Conservation (phyloP, 164 flowering plant species). For the Berberis vulgaris region DNA sequence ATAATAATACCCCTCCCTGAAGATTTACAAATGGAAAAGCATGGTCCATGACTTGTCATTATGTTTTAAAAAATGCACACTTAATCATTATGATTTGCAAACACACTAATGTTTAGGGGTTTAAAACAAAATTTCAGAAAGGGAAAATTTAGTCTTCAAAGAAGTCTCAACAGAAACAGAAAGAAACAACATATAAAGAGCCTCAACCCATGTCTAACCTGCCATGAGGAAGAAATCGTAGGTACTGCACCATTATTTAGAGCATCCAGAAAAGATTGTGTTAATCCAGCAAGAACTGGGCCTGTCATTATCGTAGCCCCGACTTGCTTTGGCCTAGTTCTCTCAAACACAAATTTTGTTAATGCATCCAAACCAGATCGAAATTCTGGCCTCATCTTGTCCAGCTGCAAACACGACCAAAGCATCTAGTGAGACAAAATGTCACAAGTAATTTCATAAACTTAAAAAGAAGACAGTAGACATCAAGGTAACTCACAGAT, state of each 20-base stretch:
- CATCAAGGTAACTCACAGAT: slow-evolving; percentile 35
- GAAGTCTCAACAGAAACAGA: not conserved
- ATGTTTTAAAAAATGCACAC: no score
- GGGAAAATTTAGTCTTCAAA: not conserved
- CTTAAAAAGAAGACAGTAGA: not conserved
- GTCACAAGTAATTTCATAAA: not conserved
- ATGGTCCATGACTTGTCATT: no score
- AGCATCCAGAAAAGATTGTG: slow-evolving; percentile 88
- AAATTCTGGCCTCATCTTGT: slow-evolving; percentile 86
- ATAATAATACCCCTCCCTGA: no score
- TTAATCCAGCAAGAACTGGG: slow-evolving; percentile 83
- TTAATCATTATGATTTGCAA: no score
- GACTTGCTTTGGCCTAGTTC: slow-evolving; percentile 94
- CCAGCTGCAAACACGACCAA: slow-evolving; percentile 44
- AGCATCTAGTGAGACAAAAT: not conserved
- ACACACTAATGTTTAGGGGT: no score
- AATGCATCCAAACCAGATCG: slow-evolving; percentile 87
- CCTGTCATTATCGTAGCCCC: slow-evolving; percentile 95
- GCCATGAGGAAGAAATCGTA: slow-evolving; percentile 96
- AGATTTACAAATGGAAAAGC: no score
- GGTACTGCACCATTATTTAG: slow-evolving; percentile 98
- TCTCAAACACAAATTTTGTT: slow-evolving; percentile 91
- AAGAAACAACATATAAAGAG: not conserved
- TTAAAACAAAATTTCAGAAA: no score
- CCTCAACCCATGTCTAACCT: slow-evolving; percentile 42